Evolutionary conservation across 495 filamentous ascomycete genomes (phyloP).

Genomic region (Letharia columbiana): DNA sequence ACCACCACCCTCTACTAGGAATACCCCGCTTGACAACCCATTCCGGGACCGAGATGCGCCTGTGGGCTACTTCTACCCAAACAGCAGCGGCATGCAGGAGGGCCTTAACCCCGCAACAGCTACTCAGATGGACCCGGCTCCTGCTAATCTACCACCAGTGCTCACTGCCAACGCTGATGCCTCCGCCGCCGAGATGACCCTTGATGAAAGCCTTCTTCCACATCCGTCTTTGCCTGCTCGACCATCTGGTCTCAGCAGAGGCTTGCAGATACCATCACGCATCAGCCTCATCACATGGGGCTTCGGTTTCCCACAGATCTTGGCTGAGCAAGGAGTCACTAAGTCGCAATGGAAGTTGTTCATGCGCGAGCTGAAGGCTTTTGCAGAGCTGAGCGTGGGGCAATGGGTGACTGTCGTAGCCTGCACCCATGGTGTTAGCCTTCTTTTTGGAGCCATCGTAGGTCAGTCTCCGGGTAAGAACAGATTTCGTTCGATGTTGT

Average conservation of each 20-base stretch:
- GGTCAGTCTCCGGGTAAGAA: not conserved
- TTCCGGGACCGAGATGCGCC: not conserved
- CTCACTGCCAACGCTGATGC: not conserved
- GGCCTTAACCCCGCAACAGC: not conserved
- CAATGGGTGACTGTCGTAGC: not conserved
- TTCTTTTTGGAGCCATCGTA: not conserved
- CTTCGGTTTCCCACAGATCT: constrained; percentile 8
- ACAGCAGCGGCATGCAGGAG: not conserved
- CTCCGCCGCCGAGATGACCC: too few species aligned
- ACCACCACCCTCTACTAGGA: not conserved
- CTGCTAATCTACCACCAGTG: too few species aligned
- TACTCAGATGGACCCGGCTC: not conserved
- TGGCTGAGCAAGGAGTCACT: not conserved
- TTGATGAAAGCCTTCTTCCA: not conserved
- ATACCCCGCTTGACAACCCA: not conserved
- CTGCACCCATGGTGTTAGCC: not conserved
- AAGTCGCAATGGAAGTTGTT: constrained; percentile 4
- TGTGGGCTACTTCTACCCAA: not conserved
- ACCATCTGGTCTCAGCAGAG: constrained; percentile 3
- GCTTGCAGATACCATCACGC: constrained; percentile 17
- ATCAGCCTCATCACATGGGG: constrained; percentile 9
- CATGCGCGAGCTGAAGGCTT: constrained; percentile 3
- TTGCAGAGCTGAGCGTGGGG: not conserved
- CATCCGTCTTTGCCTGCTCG: not conserved
- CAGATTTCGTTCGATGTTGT: not conserved